These are phyloP conservation scores for Cystobasidium onofrii DNA, from an alignment of 768 basidiomycete genomes.

Conservation along the genomic window DNA sequence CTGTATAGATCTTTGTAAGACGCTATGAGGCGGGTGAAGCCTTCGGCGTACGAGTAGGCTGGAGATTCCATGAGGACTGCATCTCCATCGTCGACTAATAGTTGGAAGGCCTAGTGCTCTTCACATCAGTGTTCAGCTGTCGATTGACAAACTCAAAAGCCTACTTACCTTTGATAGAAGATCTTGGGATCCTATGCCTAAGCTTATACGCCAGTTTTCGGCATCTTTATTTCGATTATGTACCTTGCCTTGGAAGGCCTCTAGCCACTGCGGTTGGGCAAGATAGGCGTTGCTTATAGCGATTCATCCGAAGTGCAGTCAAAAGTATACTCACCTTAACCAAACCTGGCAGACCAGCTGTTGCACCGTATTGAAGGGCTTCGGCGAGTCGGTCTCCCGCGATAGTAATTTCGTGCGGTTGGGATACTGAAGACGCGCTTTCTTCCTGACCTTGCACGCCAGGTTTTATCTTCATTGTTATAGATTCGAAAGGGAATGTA, in stretches of 20 bases:
- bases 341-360: constrained; percentile 60
- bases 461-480: constrained; percentile 53
- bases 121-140: too few species aligned
- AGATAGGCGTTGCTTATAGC: constrained; percentile 22
- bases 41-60: constrained; percentile 51
- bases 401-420: constrained; percentile 50
- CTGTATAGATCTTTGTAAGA: background rate
- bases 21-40: constrained; percentile 12
- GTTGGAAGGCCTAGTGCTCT: constrained; percentile 65
- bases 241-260: constrained; percentile 59
- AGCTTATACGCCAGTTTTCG: constrained; percentile 65
- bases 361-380: constrained; percentile 70
- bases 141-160: too few species aligned
- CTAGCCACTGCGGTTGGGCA: constrained; percentile 53
- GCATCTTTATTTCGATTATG: constrained; percentile 54
- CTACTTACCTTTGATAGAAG: constrained; percentile 76
- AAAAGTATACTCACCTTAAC: constrained; percentile 40
- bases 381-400: constrained; percentile 55
- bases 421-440: constrained; percentile 2
- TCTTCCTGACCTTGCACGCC: constrained; percentile 46
- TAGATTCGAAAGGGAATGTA: constrained; percentile 82
- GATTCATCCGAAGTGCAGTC: too few species aligned
- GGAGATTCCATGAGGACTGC: constrained; percentile 72
- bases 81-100: constrained; percentile 70
- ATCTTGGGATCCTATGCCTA: constrained; percentile 84